Evolutionary conservation across 108 stramenopile genomes (phyloP), one percentile per base, ranked within the genome.

Genomic region (Schizochytrium sp.): DNA sequence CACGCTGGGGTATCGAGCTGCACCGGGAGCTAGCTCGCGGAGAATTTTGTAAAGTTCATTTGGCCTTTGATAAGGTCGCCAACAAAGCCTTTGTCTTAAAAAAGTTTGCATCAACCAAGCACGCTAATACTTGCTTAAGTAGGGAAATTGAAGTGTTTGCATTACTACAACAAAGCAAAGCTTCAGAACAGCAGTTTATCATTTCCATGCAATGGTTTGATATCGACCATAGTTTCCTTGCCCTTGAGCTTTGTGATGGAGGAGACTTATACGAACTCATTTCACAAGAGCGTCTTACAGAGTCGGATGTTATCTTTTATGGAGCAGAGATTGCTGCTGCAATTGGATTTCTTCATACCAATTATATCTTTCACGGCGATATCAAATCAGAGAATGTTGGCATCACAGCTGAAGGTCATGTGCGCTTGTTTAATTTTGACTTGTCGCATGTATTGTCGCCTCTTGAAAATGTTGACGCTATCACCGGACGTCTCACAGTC

Each of bases 371-470:
- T 0, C 76, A 83, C 3, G 76, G 53, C 12, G 76, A 83, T 53
- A 55, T 83, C 50, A 83, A 83, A 55, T 53, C 76, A 40, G 76
- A 83, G 40, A 83, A 83, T 53, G 28, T 83, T 53, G 76, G 76
- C 15, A 83, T 83, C 53, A 83, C 76, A 47, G 76, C 15, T 2
- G 38, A 49, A 10, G 76, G 76, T n/a, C 76, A 83, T 53, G 28
- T 83, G 2, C 76, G 76, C 13, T 40, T 83, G 28, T 55, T 83
- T 0, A 53, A 83, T 53, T 83, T 83, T 83, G 76, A 53, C 47
- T 40, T 49, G 50, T 49, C 76, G 1, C 50, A 55, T 53, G 13
- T 83, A n/a, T 55, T 83, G 28, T 47, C 49, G 15, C 64, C 12
- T 7, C 42, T 28, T 7, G 44, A 69, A 10, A 53, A 83, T 12